phyloP scores from a whole-genome alignment of 208 protist genomes.

The Phytomonas sp. region DNA sequence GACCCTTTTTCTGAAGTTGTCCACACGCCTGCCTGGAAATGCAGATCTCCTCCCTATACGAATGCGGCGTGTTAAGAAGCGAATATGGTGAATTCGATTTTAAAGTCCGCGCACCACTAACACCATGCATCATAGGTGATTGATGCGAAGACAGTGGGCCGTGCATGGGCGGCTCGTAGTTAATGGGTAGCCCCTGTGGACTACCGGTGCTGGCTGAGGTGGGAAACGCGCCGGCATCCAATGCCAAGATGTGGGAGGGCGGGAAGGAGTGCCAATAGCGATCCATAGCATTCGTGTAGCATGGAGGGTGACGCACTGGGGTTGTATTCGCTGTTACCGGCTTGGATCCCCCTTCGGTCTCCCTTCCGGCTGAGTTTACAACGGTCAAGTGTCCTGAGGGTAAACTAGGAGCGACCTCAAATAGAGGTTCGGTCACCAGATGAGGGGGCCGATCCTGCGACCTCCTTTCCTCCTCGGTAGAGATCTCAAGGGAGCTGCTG shows the following conservation, averaged over 20 bases:
- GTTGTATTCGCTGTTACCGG: neutral
- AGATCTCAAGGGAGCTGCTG: neutral
- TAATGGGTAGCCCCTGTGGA: neutral
- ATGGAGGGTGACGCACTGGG: neutral
- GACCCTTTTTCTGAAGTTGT: neutral
- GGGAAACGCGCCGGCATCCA: neutral
- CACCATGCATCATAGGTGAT: neutral
- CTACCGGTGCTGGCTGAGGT: neutral
- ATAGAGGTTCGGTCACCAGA: neutral
- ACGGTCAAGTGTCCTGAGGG: neutral
- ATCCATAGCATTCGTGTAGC: constrained; percentile 1
- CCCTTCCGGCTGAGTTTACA: neutral
- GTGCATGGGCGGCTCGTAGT: neutral
- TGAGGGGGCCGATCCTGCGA: neutral
- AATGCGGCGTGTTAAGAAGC: neutral
- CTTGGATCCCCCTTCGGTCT: neutral
- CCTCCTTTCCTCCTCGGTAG: neutral
- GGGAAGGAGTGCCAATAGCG: neutral
- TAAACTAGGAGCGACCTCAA: neutral
- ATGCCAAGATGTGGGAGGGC: neutral
- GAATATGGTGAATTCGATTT: neutral
- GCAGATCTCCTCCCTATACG: neutral
- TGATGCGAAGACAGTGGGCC: neutral
- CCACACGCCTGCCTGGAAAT: neutral
- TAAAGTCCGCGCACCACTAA: neutral